Evolutionary conservation across 108 stramenopile species (phyloP), one percentile per base, ranked within the genome.

Genomic region (Conticribra guillardii): DNA sequence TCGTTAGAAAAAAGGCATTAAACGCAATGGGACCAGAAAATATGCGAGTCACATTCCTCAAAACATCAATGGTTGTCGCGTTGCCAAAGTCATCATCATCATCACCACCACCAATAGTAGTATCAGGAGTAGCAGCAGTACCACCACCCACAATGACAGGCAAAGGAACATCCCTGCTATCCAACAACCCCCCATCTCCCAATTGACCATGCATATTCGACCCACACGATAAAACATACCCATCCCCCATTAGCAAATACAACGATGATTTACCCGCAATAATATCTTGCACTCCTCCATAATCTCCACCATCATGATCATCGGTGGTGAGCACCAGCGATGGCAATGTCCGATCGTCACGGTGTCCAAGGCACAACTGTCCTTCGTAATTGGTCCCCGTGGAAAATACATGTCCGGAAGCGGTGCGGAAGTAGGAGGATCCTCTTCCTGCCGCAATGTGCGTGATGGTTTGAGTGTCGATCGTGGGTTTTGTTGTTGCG

Each of bases 371-470:
- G 21, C 75, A 76, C 33, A 76, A 58, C 41, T 76, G 54, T 61
- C 75, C 75, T 47, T 69, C 30, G 26, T 66, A 76, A 64, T 76
- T 76, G 7, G 67, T 69, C 4, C 75, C 75, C 0, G 62, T 29
- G 21, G 67, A 66, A 34, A 62, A 69, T 19, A 76, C 67, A 29
- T 44, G 61, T 3, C 53, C 60, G 2, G 48, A 54, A 15, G 60
- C 37, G 21, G 75, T 76, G 15, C 68, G 75, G 51, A 76, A 69
- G 52, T 76, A 76, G 14, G 75, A 76, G 11, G 75, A 76, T 48
- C 75, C 75, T 41, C 62, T 26, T 44, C 75, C 75, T 0, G 67
- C 75, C 9, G 60, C 34, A 4, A 69, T 29, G 16, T 41, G 27
- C 18, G 23, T 30, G 21, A 76, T 27, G 26, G 24, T 23, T 0